Base-by-base conservation (phyloP, 1,284 basidiomycete genomes). In the Coriolopsis trogii region DNA sequence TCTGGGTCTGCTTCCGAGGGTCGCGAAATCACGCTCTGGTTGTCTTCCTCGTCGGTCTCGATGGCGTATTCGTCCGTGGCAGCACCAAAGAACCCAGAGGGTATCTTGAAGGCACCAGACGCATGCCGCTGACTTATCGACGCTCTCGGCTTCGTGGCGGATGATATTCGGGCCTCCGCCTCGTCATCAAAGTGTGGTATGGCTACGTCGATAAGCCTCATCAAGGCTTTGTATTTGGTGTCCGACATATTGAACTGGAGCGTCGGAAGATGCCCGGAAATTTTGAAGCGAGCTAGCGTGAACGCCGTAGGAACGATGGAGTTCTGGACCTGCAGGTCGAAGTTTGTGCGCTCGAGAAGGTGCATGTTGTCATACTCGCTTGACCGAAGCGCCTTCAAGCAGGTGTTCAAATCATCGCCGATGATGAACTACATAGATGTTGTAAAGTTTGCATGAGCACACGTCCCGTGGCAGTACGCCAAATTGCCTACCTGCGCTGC, bases 181-280 rank as follows among this genome's bases (percentile, higher is more conserved):
- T 65, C 55, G 24, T 67, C 64, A 44, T 80, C 89, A 62, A 98
- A 89, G 51, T 88, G 82, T 3, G 97, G 97, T 33, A 99, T 87
- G 25, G 89, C 85, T 10, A 95, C 89, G 63, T 98, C 95, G 63
- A 99, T 85, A 57, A 99, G 80, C 16, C 90, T 85, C 91, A 99
- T 95, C 38, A 99, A 73, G 3, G 89, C 84, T 72, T 96, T 93
- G 74, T 99, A 99, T 72, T 99, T 99, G 20, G 81, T 80, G 63
- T 99, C 97, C 6, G 97, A 99, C 56, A 99, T 81, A 71, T 99
- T 99, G 67, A 98, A 80, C 63, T 92, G 88, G 6, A 99, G 78
- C 37, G 84, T 85, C 1, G 97, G 96, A 49, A 99, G 74, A 56
- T 89, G 90, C 9, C 96, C 97, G 1, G 92, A 87, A 47, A 99